Evolutionary conservation across 2,329 filamentous ascomycete species (phyloP), one percentile per base, ranked within the genome.

Genomic region (Hypoxylon sp.): DNA sequence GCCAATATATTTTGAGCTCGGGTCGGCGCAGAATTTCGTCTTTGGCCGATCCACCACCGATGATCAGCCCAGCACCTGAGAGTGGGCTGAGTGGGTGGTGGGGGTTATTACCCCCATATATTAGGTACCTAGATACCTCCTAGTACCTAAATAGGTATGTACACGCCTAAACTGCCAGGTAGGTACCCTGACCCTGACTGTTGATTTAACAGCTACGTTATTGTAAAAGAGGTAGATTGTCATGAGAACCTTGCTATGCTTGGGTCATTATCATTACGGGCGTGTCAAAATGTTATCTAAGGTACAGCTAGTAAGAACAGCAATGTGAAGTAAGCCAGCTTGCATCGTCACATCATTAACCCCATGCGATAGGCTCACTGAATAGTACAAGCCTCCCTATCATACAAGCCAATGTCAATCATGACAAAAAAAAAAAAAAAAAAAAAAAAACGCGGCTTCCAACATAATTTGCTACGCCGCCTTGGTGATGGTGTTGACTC

Each of bases 1-100:
- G 33, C n/a, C 14, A 14, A 14, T 50, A 62, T 25, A 44, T 58
- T 58, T 54, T 20, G 40, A 22, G 40, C 17, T 44, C 14, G n/a
- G 7, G n/a, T 61, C 57, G 51, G 64, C 31, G 30, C 22, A 66
- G 44, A 66, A 66, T 33, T 57, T 58, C 30, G 27, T 25, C 44
- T 61, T 30, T 30, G 17, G 14, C 64, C 46, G 64, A 58, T 22
- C 40, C 17, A 7, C 40, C 17, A 7, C 40, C 17, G 17, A 44
- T 44, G 17, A 44, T 44, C 40, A 42, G n/a, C 37, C 37, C 37
- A 27, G 25, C 25, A 27, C 25, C 25, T 27, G 25, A 27, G 25
- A 27, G 25, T 27, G 25, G 14, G 35, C n/a, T 7, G 35, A n/a
- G 35, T 13, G 35, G 37, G 37, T 37, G 14, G 37, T 42, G 37